Conservation (phyloP, 2,329 filamentous ascomycete species). For the Ophiostoma ulmi region DNA sequence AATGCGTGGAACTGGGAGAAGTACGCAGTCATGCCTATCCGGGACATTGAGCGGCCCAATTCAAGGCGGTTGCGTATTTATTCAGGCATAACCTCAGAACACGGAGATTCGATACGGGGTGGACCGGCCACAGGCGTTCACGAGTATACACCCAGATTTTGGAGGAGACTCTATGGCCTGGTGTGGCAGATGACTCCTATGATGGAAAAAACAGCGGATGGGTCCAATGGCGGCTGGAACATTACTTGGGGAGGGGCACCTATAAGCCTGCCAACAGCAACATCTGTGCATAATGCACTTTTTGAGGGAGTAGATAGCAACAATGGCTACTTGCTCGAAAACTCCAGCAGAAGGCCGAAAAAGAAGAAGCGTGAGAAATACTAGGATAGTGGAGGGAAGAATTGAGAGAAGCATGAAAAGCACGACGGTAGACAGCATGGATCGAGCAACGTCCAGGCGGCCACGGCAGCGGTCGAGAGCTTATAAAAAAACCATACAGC, state of each 20-base stretch:
- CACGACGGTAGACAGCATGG: background rate
- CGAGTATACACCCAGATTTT: slow-evolving; percentile 38
- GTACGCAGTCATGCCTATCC: slow-evolving; percentile 39
- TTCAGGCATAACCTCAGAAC: background rate
- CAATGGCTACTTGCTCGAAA: slow-evolving; percentile 27
- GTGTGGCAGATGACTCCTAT: slow-evolving; percentile 44
- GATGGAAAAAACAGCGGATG: slow-evolving; percentile 34
- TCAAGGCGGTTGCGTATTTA: slow-evolving; percentile 34
- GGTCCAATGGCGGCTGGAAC: slow-evolving; percentile 29
- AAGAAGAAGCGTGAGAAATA: background rate
- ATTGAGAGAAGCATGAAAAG: background rate
- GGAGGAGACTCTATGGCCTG: slow-evolving; percentile 45
- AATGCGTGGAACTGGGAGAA: slow-evolving; percentile 41
- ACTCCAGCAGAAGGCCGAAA: background rate
- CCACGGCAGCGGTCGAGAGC: background rate
- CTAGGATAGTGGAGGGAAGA: background rate
- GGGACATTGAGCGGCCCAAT: slow-evolving; percentile 37
- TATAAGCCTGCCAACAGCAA: slow-evolving; percentile 32
- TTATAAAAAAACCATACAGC: background rate
- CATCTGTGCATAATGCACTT: slow-evolving; percentile 39
- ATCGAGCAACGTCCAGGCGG: background rate
- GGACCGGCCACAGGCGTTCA: slow-evolving; percentile 35
- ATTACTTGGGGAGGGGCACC: slow-evolving; percentile 45
- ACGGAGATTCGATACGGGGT: slow-evolving; percentile 30
- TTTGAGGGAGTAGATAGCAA: slow-evolving; percentile 43